Base-by-base conservation (phyloP, 768 basidiomycete genomes). In the Pluteus cervinus region DNA sequence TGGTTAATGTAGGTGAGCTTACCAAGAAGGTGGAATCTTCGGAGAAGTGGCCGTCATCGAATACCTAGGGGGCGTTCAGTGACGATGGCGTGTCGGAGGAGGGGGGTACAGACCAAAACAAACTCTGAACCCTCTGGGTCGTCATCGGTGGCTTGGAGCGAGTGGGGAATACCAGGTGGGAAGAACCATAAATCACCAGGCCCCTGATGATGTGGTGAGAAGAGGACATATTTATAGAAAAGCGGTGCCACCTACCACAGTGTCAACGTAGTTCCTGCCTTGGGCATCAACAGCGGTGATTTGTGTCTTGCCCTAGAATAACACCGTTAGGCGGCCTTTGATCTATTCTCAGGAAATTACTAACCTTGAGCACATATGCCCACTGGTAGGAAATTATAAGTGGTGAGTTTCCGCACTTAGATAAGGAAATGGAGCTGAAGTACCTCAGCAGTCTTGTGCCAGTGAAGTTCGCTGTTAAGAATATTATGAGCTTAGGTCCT, bases 111-210 rank as follows among this genome's bases (percentile, higher is more conserved):
- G 7, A 69, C 73, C 48, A 77, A 52, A 24, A 76, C 46, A 48
- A 77, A 76, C 45, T 77, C 75, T 3, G 68, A 58, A 3, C 75
- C 75, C 7, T 61, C 61, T 6, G 63, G 57, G 34, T 63, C 54
- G 38, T 69, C 67, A 24, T 50, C 50, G 1, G 69, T 73, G 5
- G 66, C 76, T 53, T 76, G 75, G 8, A 78, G 57, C 10, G 69
- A 71, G 49, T 78, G 75, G 1, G 76, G 75, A 35, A 68, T 62
- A 4, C 73, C 74, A 5, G 75, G 62, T 10, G 73, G 75, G 59
- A 76, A 75, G 54, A 65, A 76, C 74, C 75, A 76, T 10, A 75
- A 44, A 46, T 76, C 74, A 11, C 72, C 74, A 24, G 64, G 52
- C 21, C 55, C 54, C 71, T 73, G 33, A 6, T 16, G 16, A 26